Conservation (phyloP, 148 eudicot genomes). For the Oxyria digyna region DNA sequence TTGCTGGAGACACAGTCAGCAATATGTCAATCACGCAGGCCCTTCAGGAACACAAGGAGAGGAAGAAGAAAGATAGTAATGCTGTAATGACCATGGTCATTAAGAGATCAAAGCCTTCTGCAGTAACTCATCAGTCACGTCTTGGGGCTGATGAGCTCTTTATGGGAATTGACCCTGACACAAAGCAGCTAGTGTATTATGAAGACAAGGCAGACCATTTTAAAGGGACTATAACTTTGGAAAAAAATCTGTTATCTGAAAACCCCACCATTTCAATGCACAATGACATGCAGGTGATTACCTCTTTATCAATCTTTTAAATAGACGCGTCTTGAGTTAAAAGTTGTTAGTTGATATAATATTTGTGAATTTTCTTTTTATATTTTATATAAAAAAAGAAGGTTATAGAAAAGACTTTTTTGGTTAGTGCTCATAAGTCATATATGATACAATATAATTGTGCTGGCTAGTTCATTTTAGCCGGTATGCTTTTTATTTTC, state of each 20-base stretch:
- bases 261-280: constrained; percentile 54
- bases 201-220: constrained; percentile 61
- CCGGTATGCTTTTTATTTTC: not conserved
- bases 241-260: constrained; percentile 58
- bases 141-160: constrained; percentile 93
- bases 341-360: not conserved
- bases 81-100: constrained; percentile 96
- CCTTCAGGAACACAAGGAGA: constrained; percentile 84
- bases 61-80: constrained; percentile 71
- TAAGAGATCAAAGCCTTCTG: constrained; percentile 70
- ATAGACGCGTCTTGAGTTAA: not conserved
- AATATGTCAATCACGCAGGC: constrained; percentile 77
- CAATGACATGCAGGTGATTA: constrained; percentile 81
- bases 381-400: not conserved
- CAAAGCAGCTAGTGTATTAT: constrained; percentile 71
- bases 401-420: not conserved
- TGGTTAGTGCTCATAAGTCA: not conserved
- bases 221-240: constrained; percentile 58
- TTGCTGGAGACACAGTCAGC: constrained; percentile 88
- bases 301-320: not conserved
- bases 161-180: constrained; percentile 77
- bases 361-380: not conserved
- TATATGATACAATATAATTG: not conserved
- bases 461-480: not conserved
- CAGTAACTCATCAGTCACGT: constrained; percentile 65